A percentile compares a stretch with the other conserved stretches of the same genome.
phyloP scores from a whole-genome alignment of 257 asterid genomes.

The Jacaranda mimosifolia region DNA sequence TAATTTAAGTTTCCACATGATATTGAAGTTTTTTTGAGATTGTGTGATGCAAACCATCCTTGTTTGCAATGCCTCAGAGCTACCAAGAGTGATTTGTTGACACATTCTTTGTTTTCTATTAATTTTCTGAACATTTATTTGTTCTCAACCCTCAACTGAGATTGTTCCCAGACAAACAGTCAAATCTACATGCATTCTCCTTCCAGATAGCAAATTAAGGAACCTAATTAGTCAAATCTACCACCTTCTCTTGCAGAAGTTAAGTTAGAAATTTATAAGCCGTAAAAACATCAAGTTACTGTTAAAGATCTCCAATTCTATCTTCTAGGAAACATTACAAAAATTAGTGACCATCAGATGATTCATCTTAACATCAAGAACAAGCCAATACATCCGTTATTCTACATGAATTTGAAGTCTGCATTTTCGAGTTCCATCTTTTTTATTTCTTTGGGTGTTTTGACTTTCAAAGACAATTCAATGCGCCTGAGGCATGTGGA shows the following conservation, averaged over 20 bases:
- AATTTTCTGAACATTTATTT: neutral
- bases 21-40: neutral
- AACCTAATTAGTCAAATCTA: neutral
- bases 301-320: conserved; percentile 3
- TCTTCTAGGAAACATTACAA: neutral
- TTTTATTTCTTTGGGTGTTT: neutral
- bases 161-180: neutral
- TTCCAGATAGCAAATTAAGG: neutral
- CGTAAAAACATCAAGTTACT: neutral
- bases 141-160: neutral
- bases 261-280: neutral
- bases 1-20: neutral
- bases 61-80: neutral
- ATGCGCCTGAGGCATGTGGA: neutral
- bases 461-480: neutral
- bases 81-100: neutral
- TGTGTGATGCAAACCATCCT: neutral
- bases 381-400: neutral
- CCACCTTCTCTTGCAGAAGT: neutral
- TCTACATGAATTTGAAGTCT: neutral
- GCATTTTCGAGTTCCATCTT: neutral
- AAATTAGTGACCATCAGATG: neutral
- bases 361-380: neutral
- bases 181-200: neutral
- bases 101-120: neutral